Evolutionary conservation across 208 protist genomes (phyloP).

Genomic region (Vickermania ingenoplastis): DNA sequence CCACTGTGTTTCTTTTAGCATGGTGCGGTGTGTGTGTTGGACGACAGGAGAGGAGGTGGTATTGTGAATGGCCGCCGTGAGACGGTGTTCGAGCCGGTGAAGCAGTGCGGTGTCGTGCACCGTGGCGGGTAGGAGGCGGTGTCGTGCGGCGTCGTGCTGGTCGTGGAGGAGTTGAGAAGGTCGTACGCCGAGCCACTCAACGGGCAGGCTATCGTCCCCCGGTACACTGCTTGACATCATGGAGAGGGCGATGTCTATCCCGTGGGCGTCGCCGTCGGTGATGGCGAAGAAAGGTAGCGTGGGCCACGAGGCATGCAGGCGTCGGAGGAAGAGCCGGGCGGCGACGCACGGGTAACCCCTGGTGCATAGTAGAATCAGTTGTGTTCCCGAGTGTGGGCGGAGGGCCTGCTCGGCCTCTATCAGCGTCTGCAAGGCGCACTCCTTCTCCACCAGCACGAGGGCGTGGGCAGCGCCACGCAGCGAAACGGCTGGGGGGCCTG

Average conservation of each 20-base stretch:
- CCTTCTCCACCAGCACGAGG: constrained; percentile 75
- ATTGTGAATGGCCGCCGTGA: neutral
- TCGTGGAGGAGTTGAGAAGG: constrained; percentile 13
- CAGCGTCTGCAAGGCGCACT: constrained; percentile 44
- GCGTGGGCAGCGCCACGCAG: constrained; percentile 5
- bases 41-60: neutral
- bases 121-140: constrained; percentile 8
- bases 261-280: constrained; percentile 79
- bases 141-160: too few species aligned
- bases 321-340: constrained; percentile 32
- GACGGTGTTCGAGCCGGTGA: neutral
- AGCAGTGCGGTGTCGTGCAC: neutral
- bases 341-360: constrained; percentile 73
- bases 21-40: too few species aligned
- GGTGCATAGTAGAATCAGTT: constrained; percentile 42
- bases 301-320: constrained; percentile 31
- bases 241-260: constrained; percentile 57
- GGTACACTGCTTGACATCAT: too few species aligned
- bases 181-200: constrained; percentile 25
- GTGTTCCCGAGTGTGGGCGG: neutral
- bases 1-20: constrained; percentile 38
- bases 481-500: neutral
- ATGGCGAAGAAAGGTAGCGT: constrained; percentile 36
- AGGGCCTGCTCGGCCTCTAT: neutral
- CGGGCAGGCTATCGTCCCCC: constrained; percentile 16